Conservation (phyloP, 148 eudicot genomes). For the Arctostaphylos glauca region DNA sequence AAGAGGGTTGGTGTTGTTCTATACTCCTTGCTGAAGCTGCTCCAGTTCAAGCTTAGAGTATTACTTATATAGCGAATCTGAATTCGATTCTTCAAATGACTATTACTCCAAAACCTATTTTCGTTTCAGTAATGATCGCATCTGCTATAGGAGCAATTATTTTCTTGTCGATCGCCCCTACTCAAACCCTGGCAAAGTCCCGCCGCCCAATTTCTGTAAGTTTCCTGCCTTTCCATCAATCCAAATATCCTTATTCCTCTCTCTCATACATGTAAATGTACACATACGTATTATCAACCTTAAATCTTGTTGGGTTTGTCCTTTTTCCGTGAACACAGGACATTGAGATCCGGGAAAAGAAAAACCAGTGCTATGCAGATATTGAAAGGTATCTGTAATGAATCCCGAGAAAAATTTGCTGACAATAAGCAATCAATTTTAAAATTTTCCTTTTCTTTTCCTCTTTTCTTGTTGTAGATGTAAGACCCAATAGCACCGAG, state of each 20-base stretch:
- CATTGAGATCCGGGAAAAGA: constrained; percentile 59
- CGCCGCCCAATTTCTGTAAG: constrained; percentile 66
- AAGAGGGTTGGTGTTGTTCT: no score
- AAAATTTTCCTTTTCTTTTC: not conserved
- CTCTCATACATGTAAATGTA: not conserved
- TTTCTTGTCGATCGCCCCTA: constrained; percentile 15
- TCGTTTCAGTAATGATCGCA: not conserved
- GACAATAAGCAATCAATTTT: not conserved
- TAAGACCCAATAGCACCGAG: no score
- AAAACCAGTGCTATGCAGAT: constrained; percentile 71
- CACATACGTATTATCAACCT: not conserved
- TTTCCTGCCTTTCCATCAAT: not conserved
- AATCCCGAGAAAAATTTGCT: not conserved
- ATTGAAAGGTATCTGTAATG: constrained; percentile 56
- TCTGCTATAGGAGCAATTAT: constrained; percentile 13
- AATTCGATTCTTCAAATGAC: not conserved
- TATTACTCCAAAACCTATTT: not conserved
- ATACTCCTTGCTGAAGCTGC: no score
- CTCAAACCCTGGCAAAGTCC: constrained; percentile 50
- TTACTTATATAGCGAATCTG: not conserved
- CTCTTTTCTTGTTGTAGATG: not conserved
- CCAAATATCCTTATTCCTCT: not conserved
- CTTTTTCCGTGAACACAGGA: constrained; percentile 37
- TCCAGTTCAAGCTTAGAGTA: no score
- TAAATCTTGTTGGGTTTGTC: constrained; percentile 1